Percentiles rank a stretch among this genome's conserved stretches.
These are phyloP conservation scores for Brassica nigra DNA, from an alignment of 345 rosid species.

Conservation along the genomic window DNA sequence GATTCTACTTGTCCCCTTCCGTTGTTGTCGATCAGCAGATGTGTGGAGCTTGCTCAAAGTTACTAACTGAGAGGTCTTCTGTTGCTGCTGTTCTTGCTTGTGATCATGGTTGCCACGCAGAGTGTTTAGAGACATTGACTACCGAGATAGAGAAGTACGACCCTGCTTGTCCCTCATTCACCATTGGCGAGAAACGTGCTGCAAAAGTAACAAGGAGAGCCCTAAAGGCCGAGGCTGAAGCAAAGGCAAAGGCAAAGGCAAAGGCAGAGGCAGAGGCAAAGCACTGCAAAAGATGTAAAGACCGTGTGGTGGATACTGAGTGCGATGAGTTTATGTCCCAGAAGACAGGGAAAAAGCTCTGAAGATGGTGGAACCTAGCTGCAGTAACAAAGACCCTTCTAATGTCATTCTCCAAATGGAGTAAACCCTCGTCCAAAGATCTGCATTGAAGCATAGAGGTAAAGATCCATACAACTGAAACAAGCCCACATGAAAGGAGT, in stretches of 20 bases:
- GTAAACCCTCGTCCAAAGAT: slow-evolving; percentile 60
- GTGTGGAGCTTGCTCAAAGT: slow-evolving; percentile 83
- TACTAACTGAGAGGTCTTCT: slow-evolving; percentile 63
- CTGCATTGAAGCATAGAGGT: slow-evolving; percentile 53
- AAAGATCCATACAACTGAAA: slow-evolving; percentile 4
- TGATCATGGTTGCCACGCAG: slow-evolving; percentile 94
- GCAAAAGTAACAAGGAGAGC: slow-evolving; percentile 65
- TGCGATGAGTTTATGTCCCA: slow-evolving; percentile 51
- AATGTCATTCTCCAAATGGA: slow-evolving; percentile 77
- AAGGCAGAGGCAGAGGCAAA: slow-evolving; percentile 33
- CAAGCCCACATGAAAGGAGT: too few relatives aligned
- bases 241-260: slow-evolving; percentile 39
- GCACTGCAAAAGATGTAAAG: slow-evolving; percentile 63
- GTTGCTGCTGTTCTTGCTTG: slow-evolving; percentile 78
- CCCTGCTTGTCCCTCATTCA: slow-evolving; percentile 82
- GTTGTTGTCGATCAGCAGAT: slow-evolving; percentile 49
- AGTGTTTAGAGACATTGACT: slow-evolving; percentile 80
- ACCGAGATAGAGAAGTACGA: slow-evolving; percentile 70
- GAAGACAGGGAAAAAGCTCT: slow-evolving; percentile 28
- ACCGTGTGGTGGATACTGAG: slow-evolving; percentile 71
- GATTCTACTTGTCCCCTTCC: slow-evolving; percentile 80
- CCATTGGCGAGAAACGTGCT: slow-evolving; percentile 71
- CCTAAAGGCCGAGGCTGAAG: slow-evolving; percentile 60
- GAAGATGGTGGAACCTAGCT: not conserved
- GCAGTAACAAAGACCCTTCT: slow-evolving; percentile 47